phyloP scores from a whole-genome alignment of 2,329 filamentous ascomycete species.

The Microsporum audouinii region DNA sequence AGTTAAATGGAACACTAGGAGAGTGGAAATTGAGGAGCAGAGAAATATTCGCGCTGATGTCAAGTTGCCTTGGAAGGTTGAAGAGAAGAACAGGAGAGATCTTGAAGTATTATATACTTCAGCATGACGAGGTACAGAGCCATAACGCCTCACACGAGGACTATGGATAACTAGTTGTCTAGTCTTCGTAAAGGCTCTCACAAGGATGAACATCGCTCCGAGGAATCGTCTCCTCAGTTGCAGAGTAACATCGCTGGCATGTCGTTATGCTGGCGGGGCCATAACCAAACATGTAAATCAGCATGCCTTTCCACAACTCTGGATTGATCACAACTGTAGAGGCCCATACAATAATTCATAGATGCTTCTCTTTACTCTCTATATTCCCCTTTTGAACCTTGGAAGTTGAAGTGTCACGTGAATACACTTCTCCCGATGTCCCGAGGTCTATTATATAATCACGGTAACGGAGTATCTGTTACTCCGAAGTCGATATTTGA shows the following conservation, averaged over 20 bases:
- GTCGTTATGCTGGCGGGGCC: background rate
- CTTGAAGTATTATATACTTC: background rate
- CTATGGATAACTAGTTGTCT: background rate
- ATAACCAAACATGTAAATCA: background rate
- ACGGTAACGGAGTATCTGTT: too few relatives aligned
- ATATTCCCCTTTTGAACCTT: too few relatives aligned
- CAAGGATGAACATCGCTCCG: too few relatives aligned
- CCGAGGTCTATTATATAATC: too few relatives aligned
- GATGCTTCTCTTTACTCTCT: too few relatives aligned
- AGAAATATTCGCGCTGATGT: background rate
- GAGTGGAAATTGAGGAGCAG: background rate
- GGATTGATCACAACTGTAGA: too few relatives aligned
- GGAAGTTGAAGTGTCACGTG: too few relatives aligned
- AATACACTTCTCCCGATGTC: too few relatives aligned
- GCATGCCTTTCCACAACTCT: too few relatives aligned
- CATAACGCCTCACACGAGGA: background rate
- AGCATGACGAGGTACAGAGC: background rate
- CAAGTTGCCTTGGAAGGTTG: background rate
- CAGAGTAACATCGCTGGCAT: background rate
- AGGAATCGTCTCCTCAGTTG: background rate
- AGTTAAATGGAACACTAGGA: background rate
- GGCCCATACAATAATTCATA: too few relatives aligned
- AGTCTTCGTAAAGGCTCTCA: background rate
- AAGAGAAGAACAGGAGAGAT: background rate
- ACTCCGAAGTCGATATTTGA: too few relatives aligned